phyloP scores from a whole-genome alignment of 495 filamentous ascomycete genomes.

The Tetracladium setigerum region DNA sequence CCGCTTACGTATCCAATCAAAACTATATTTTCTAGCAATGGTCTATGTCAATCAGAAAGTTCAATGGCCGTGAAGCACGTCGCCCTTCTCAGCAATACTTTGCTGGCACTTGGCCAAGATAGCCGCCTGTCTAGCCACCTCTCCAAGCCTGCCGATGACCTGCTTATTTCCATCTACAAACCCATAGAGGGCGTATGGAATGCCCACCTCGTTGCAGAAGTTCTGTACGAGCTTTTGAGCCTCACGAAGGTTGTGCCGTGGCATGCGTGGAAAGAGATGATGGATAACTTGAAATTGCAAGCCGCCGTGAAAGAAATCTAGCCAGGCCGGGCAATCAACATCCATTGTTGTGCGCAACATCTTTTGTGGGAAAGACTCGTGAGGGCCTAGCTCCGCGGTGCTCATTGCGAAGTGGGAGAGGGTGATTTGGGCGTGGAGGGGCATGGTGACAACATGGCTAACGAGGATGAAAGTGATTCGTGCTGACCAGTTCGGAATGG shows the following conservation, averaged over 20 bases:
- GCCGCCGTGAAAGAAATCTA: constrained; percentile 95
- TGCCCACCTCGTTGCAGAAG: constrained; percentile 84
- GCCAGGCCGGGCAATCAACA: constrained; percentile 88
- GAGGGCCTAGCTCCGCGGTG: constrained; percentile 77
- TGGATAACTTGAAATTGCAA: constrained; percentile 96
- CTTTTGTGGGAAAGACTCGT: constrained; percentile 90
- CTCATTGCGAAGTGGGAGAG: constrained; percentile 97
- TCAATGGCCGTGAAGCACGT: constrained; percentile 30
- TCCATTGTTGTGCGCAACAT: constrained; percentile 99
- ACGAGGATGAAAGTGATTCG: constrained; percentile 73
- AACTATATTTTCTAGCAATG: too few species aligned
- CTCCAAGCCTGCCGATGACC: constrained; percentile 75
- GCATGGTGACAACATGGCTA: constrained; percentile 80
- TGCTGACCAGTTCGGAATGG: constrained; percentile 60
- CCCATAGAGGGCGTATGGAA: constrained; percentile 90
- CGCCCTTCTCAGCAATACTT: constrained; percentile 32
- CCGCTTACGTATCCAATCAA: too few species aligned
- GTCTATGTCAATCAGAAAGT: neutral
- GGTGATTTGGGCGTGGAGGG: constrained; percentile 91
- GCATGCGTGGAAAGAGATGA: constrained; percentile 90
- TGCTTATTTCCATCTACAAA: constrained; percentile 89
- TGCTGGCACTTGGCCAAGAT: constrained; percentile 84
- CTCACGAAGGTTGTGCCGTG: constrained; percentile 81
- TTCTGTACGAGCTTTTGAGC: constrained; percentile 78
- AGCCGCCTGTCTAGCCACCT: constrained; percentile 79